Conservation (phyloP, 2,329 filamentous ascomycete genomes). For the Ascocoryne sarcoides region DNA sequence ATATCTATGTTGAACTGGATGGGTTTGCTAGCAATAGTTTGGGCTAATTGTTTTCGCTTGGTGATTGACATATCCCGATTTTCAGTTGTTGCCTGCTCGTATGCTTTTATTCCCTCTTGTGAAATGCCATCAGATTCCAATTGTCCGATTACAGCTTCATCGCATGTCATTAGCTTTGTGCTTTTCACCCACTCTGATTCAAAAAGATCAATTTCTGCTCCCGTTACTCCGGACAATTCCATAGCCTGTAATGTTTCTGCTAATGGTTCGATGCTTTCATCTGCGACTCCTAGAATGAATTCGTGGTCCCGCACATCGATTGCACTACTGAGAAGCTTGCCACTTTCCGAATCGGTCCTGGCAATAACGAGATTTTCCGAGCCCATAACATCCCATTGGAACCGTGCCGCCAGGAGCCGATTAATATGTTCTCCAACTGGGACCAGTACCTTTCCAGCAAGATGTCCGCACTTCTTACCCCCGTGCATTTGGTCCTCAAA, state of each 20-base stretch:
- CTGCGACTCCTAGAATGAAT: conserved; percentile 82
- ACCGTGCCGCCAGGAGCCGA: conserved; percentile 79
- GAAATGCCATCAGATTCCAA: conserved; percentile 57
- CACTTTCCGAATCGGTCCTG: conserved; percentile 90
- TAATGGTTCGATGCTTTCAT: conserved; percentile 65
- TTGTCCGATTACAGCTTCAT: conserved; percentile 77
- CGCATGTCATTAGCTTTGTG: conserved; percentile 80
- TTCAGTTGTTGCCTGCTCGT: conserved; percentile 50
- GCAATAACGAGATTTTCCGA: conserved; percentile 91
- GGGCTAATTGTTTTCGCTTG: conserved; percentile 65
- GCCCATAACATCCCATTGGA: conserved; percentile 98
- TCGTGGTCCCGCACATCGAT: conserved; percentile 95
- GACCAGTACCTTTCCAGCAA: conserved; percentile 92
- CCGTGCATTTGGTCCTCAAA: conserved; percentile 98
- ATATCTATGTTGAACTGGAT: conserved; percentile 86
- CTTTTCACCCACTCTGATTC: conserved; percentile 84
- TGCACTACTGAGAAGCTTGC: conserved; percentile 79
- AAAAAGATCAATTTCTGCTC: conserved; percentile 73
- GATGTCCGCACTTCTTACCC: conserved; percentile 95
- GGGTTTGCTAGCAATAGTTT: conserved; percentile 54
- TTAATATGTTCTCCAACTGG: conserved; percentile 95
- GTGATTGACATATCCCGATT: conserved; percentile 71
- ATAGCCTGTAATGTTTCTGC: conserved; percentile 85
- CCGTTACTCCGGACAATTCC: conserved; percentile 70
- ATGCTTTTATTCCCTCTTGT: conserved; percentile 56